Base-by-base conservation (phyloP, 208 protist species). In the Trypanosoma lewisi region DNA sequence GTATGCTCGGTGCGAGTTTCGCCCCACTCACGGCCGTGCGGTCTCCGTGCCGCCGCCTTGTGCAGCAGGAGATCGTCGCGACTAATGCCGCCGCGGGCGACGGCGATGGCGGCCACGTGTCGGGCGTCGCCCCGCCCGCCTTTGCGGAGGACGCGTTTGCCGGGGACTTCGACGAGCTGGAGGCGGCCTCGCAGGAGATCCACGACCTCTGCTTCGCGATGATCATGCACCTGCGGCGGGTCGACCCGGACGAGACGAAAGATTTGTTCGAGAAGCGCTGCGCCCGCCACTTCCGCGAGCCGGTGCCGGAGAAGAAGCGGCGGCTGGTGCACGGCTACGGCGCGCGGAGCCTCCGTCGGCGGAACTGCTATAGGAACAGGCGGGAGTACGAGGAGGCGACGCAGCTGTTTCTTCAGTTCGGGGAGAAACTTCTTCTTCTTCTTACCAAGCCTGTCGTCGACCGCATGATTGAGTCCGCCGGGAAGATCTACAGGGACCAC, bases 181-280 rank as follows among this genome's bases (percentile, higher is more conserved):
- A 96, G 82, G 90, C 90, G 14, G 87, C 87, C 0, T 85, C 90
- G 50, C 90, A 96, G 73, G 90, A 96, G 60, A 74, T 93, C 63
- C 90, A 96, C 55, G 90, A 96, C 63, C 33, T 96, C 19, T 91
- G 85, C 70, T 89, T 80, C 50, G 85, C 84, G 4, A 85, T 96
- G 80, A 86, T 94, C 30, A 76, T 65, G 11, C 84, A 87, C 58
- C 72, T 96, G 23, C 82, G 77, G 14, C 76, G 78, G 23, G 68
- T 83, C 1, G 90, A 94, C 47, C 83, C 85, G 4, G 77, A 85
- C 14, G 78, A 64, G 2, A 78, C 82, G 34, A 70, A 64, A 28
- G 49, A 49, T 14, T 72, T 95, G 2, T 95, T 92, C 60, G 70
- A 90, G 70, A 75, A 79, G 37, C 80, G 89, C 8, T 77, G 75